Conservation (phyloP, 306 rosid genomes). For the Lupinus albus region DNA sequence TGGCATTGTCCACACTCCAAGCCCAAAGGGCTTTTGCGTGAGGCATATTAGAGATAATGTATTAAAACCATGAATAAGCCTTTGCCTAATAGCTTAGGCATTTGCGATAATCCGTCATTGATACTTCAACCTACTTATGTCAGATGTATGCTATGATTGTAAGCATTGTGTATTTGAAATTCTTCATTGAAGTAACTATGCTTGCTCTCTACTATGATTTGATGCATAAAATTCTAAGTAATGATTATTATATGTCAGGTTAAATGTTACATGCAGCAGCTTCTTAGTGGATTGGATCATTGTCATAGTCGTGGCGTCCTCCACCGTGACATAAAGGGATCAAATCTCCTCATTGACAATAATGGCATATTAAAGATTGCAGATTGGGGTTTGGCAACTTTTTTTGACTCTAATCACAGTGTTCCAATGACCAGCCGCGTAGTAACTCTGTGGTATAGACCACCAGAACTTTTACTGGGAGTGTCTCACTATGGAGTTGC, state of each 20-base stretch:
- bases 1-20: not conserved
- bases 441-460: slow-evolving; percentile 96
- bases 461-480: slow-evolving; percentile 96
- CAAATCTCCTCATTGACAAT: slow-evolving; percentile 85
- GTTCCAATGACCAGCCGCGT: slow-evolving; percentile 87
- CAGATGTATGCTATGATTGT: slow-evolving; percentile 19
- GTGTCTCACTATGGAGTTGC: slow-evolving; percentile 86
- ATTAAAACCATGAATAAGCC: slow-evolving; percentile 10
- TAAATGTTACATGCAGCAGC: slow-evolving; percentile 93
- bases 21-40: not conserved
- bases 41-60: slow-evolving; percentile 4
- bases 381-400: slow-evolving; percentile 91
- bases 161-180: slow-evolving; percentile 22
- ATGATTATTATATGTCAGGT: slow-evolving; percentile 48
- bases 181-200: slow-evolving; percentile 16
- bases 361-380: slow-evolving; percentile 86
- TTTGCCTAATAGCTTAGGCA: slow-evolving; percentile 3
- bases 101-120: not conserved
- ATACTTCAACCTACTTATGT: not conserved
- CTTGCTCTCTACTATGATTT: slow-evolving; percentile 27
- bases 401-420: slow-evolving; percentile 63
- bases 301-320: slow-evolving; percentile 86
- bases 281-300: slow-evolving; percentile 84
- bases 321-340: slow-evolving; percentile 98
- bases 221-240: slow-evolving; percentile 38